Percentiles rank a stretch among this genome's conserved stretches.
phyloP scores from a whole-genome alignment of 2,329 filamentous ascomycete genomes.

The Cyclaneusma minus region DNA sequence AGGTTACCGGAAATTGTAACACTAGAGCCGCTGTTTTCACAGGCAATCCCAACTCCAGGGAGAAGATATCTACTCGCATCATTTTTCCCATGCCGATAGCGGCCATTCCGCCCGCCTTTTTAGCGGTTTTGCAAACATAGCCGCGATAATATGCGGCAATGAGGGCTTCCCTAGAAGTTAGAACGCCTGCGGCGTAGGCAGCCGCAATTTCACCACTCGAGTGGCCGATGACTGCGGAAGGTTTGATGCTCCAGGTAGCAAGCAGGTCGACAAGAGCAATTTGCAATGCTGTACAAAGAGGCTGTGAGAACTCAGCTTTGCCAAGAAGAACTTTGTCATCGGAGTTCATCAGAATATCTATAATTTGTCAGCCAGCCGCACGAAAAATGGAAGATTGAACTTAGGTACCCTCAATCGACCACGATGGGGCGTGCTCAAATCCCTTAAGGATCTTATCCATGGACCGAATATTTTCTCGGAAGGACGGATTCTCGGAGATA shows the following conservation, averaged over 20 bases:
- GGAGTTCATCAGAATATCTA: too few relatives aligned
- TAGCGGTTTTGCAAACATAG: conserved; percentile 2
- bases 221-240: conserved; percentile 21
- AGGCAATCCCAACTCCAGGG: conserved; percentile 1
- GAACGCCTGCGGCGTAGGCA: conserved; percentile 20
- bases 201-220: conserved; percentile 26
- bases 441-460: too few relatives aligned
- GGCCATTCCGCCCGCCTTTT: conserved; percentile 29
- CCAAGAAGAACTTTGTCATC: too few relatives aligned
- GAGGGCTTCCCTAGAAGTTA: conserved; percentile 13
- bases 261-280: conserved; percentile 9
- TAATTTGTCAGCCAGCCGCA: too few relatives aligned
- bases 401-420: too few relatives aligned
- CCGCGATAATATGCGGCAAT: conserved; percentile 13
- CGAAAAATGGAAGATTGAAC: too few relatives aligned
- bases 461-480: too few relatives aligned
- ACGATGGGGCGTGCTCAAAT: too few relatives aligned
- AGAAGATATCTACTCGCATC: too few relatives aligned
- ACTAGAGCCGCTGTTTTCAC: conserved; percentile 4
- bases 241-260: conserved; percentile 13
- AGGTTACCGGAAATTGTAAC: conserved; percentile 5
- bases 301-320: too few relatives aligned
- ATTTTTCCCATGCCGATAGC: conserved; percentile 23
- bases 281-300: conserved; percentile 10
- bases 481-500: conserved; percentile 5